Percentiles rank a stretch among this genome's conserved stretches.
Conservation (phyloP, 2,329 filamentous ascomycete genomes). For the Aspergillus sclerotialis region DNA sequence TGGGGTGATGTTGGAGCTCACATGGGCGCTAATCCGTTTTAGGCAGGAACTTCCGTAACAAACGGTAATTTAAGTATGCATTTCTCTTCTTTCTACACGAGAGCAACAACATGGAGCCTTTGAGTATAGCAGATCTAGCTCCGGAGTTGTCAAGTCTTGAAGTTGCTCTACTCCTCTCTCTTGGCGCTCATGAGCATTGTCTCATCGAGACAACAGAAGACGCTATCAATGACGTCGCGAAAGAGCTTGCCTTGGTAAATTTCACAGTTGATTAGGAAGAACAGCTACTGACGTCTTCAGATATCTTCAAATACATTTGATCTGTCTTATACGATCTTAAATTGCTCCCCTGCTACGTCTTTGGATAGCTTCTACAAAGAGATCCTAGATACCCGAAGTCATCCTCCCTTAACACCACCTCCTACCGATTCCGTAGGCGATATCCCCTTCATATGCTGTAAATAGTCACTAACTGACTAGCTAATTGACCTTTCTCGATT, state of each 20-base stretch:
- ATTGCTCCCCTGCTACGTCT: constrained; percentile 66
- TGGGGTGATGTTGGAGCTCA: constrained; percentile 5
- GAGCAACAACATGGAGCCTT: no score
- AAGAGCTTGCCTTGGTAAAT: constrained; percentile 67
- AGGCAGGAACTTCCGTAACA: not conserved
- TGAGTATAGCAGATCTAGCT: constrained; percentile 61
- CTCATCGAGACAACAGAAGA: constrained; percentile 67
- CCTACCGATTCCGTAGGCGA: constrained; percentile 15
- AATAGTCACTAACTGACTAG: constrained; percentile 7
- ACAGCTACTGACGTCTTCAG: constrained; percentile 30
- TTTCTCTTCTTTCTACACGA: not conserved
- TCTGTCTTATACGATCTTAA: constrained; percentile 61
- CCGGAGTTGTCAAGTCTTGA: constrained; percentile 80
- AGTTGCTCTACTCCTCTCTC: constrained; percentile 73
- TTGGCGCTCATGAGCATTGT: constrained; percentile 78
- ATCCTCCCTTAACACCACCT: constrained; percentile 9
- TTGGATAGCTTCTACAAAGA: constrained; percentile 73
- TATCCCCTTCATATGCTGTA: no score
- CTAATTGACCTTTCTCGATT: constrained; percentile 13
- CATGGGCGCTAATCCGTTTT: constrained; percentile 1
- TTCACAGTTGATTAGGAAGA: constrained; percentile 1
- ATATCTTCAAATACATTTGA: constrained; percentile 66
- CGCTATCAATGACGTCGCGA: constrained; percentile 59
- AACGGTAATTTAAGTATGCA: not conserved
- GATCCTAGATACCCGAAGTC: constrained; percentile 46